A percentile compares a stretch with the other conserved stretches of the same genome.
Conservation (phyloP, 495 filamentous ascomycete genomes). For the Neurospora intermedia region DNA sequence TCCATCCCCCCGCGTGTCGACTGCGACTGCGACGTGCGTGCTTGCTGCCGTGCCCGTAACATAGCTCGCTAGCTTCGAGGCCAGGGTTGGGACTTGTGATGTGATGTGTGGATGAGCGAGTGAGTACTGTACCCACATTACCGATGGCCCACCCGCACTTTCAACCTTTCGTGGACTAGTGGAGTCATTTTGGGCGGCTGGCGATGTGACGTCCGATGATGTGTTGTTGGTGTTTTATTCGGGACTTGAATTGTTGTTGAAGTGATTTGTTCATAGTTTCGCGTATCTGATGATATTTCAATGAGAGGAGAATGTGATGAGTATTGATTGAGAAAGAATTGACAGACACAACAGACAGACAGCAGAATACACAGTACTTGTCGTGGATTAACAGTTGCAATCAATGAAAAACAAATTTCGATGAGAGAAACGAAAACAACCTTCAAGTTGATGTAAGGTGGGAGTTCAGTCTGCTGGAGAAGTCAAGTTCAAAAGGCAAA, state of each 20-base stretch:
- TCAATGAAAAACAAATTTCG: neutral
- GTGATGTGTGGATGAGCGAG: neutral
- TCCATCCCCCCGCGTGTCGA: neutral
- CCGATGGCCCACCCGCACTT: neutral
- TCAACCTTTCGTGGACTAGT: neutral
- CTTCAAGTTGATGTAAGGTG: neutral
- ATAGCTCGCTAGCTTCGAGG: neutral
- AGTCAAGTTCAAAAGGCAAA: neutral
- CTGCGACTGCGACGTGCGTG: neutral
- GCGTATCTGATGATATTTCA: neutral
- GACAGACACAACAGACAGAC: neutral
- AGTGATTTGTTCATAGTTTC: neutral
- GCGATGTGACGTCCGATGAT: neutral
- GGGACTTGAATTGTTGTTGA: neutral
- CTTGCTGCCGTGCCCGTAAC: neutral
- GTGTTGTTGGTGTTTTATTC: neutral
- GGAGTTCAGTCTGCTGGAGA: neutral
- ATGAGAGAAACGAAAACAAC: neutral
- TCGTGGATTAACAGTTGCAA: neutral
- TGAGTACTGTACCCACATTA: neutral
- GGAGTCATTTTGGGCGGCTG: neutral
- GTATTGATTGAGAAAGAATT: neutral
- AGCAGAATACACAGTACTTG: neutral
- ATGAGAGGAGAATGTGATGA: neutral
- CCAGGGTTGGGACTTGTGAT: neutral